These are phyloP conservation scores for Alternaria brassicae DNA, from an alignment of 2,329 filamentous ascomycete genomes.

Conservation along the genomic window DNA sequence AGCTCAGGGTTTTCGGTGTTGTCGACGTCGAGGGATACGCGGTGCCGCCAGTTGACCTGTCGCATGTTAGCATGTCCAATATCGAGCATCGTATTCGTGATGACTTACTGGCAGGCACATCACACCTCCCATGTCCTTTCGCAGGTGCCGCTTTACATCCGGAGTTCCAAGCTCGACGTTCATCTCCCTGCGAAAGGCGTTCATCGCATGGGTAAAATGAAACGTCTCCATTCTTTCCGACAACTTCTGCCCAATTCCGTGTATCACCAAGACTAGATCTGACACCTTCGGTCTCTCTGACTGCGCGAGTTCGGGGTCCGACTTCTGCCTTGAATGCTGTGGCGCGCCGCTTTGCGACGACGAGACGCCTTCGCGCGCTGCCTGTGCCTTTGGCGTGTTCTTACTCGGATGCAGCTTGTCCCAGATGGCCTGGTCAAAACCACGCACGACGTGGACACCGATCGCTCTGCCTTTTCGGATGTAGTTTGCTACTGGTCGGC, in stretches of 20 bases:
- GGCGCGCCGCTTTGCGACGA: constrained; percentile 54
- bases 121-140: constrained; percentile 81
- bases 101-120: constrained; percentile 78
- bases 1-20: constrained; percentile 58
- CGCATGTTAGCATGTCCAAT: constrained; percentile 16
- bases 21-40: constrained; percentile 84
- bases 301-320: constrained; percentile 67
- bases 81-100: background rate
- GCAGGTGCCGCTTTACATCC: constrained; percentile 75
- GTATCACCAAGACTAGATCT: constrained; percentile 88
- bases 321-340: constrained; percentile 49
- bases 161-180: constrained; percentile 82
- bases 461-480: constrained; percentile 84
- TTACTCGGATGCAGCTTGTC: constrained; percentile 70
- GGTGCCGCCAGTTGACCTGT: constrained; percentile 86
- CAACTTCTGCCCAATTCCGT: constrained; percentile 96
- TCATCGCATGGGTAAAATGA: constrained; percentile 96
- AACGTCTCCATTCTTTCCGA: constrained; percentile 95
- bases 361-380: constrained; percentile 56
- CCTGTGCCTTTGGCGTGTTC: constrained; percentile 49
- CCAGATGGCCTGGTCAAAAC: constrained; percentile 83
- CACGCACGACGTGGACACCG: constrained; percentile 85
- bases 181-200: constrained; percentile 82
- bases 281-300: constrained; percentile 75
- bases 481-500: constrained; percentile 77